These are phyloP conservation scores for Globisporangium spiculum DNA, from an alignment of 352 stramenopile genomes.

Conservation along the genomic window DNA sequence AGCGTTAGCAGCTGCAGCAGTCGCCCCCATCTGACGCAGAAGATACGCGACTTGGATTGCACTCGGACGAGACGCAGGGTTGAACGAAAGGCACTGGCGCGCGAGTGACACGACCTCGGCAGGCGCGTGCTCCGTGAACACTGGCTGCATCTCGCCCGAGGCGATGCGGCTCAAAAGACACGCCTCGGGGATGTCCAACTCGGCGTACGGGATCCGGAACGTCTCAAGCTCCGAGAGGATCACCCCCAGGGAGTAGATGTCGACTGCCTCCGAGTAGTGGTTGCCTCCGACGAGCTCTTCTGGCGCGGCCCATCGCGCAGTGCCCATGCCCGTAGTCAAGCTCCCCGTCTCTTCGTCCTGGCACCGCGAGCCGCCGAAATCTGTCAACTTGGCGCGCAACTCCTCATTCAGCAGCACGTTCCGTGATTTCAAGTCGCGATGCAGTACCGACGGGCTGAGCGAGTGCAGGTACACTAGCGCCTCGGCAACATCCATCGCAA, in stretches of 20 bases:
- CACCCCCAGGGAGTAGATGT: constrained; percentile 63
- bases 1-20: no score
- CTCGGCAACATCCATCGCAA: constrained; percentile 25
- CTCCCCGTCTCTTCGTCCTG: constrained; percentile 27
- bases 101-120: constrained; percentile 30
- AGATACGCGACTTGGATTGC: constrained; percentile 37
- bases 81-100: constrained; percentile 32
- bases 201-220: constrained; percentile 43
- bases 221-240: constrained; percentile 59
- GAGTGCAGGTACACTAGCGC: constrained; percentile 36
- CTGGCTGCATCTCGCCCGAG: constrained; percentile 25
- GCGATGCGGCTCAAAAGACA: constrained; percentile 38
- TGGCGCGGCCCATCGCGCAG: constrained; percentile 58
- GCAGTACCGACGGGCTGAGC: constrained; percentile 20
- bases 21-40: constrained; percentile 27
- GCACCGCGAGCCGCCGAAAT: constrained; percentile 45
- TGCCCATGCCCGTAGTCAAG: constrained; percentile 45
- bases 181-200: constrained; percentile 34
- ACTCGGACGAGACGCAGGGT: constrained; percentile 29
- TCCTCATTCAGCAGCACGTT: constrained; percentile 30
- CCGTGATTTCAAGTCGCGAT: constrained; percentile 22
- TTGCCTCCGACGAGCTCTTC: constrained; percentile 57
- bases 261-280: constrained; percentile 49
- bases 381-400: constrained; percentile 38
- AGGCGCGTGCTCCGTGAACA: constrained; percentile 24